Conservation (phyloP, 306 rosid genomes). For the Canavalia ensiformis region DNA sequence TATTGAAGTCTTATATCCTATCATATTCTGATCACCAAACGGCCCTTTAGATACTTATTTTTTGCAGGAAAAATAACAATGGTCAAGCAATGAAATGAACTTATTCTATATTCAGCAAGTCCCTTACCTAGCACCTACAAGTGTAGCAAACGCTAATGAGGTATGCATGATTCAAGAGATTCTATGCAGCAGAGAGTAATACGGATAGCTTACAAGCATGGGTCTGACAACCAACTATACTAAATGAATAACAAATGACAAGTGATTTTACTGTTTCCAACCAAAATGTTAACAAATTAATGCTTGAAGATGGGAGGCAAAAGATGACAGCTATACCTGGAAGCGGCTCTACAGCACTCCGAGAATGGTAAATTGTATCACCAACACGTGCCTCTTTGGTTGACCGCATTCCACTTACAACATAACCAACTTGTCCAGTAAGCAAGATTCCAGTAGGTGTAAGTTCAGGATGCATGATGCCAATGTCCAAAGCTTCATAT, state of each 20-base stretch:
- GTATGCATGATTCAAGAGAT: slow-evolving; percentile 13
- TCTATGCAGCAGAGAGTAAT: neutral
- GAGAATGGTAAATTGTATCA: slow-evolving; percentile 79
- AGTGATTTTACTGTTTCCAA: slow-evolving; percentile 14
- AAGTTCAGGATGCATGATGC: slow-evolving; percentile 95
- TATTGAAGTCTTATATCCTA: too few species aligned
- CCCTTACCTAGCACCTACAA: slow-evolving; percentile 1
- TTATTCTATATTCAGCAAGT: slow-evolving; percentile 10
- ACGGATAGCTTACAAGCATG: slow-evolving; percentile 25
- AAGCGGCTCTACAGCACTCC: slow-evolving; percentile 66
- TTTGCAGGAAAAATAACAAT: neutral
- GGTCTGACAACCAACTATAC: slow-evolving; percentile 6
- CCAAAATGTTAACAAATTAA: slow-evolving; percentile 4
- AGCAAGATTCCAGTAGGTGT: slow-evolving; percentile 81
- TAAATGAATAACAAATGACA: neutral
- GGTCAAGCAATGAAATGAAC: slow-evolving; percentile 36
- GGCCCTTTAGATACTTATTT: neutral
- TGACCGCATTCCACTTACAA: slow-evolving; percentile 94
- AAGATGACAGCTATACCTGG: slow-evolving; percentile 61
- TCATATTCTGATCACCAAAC: too few species aligned
- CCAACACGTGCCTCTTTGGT: slow-evolving; percentile 94
- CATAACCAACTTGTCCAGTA: slow-evolving; percentile 91
- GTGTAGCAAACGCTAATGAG: neutral
- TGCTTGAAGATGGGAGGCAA: slow-evolving; percentile 27
- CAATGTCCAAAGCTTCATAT: slow-evolving; percentile 81